Conservation (phyloP, 2,329 filamentous ascomycete species). For the Orbilia quercus region DNA sequence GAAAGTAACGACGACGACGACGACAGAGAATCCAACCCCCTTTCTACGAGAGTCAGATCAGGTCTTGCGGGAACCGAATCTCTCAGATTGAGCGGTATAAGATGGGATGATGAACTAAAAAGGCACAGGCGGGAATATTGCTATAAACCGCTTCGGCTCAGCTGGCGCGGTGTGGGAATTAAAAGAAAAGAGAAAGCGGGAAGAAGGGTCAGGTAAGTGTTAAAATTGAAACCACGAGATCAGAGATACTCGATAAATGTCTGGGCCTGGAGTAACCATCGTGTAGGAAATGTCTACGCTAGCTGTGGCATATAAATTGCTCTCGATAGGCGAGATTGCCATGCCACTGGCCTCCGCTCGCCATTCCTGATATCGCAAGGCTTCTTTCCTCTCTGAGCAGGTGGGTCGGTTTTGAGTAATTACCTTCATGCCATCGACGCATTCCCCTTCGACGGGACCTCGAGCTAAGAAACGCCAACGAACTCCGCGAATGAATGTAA, state of each 20-base stretch:
- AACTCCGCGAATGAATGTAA: background rate
- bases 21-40: constrained; percentile 13
- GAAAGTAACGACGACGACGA: background rate
- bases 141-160: background rate
- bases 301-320: constrained; percentile 38
- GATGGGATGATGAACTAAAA: constrained; percentile 31
- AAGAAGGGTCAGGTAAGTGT: too few relatives aligned
- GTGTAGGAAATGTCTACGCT: constrained; percentile 9
- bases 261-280: constrained; percentile 1
- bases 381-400: too few relatives aligned
- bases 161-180: constrained; percentile 7
- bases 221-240: constrained; percentile 12
- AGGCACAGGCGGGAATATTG: constrained; percentile 32
- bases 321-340: constrained; percentile 54
- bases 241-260: constrained; percentile 7
- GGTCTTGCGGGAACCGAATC: constrained; percentile 23
- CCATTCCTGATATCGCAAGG: constrained; percentile 47
- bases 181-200: constrained; percentile 22
- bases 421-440: constrained; percentile 33
- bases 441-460: background rate
- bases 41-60: constrained; percentile 12
- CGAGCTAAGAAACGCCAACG: constrained; percentile 6
- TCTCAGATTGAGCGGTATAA: constrained; percentile 4
- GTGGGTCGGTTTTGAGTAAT: constrained; percentile 14
- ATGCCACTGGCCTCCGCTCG: constrained; percentile 18